Conservation (phyloP, 2,329 filamentous ascomycete genomes). For the Pseudogymnoascus sp. region DNA sequence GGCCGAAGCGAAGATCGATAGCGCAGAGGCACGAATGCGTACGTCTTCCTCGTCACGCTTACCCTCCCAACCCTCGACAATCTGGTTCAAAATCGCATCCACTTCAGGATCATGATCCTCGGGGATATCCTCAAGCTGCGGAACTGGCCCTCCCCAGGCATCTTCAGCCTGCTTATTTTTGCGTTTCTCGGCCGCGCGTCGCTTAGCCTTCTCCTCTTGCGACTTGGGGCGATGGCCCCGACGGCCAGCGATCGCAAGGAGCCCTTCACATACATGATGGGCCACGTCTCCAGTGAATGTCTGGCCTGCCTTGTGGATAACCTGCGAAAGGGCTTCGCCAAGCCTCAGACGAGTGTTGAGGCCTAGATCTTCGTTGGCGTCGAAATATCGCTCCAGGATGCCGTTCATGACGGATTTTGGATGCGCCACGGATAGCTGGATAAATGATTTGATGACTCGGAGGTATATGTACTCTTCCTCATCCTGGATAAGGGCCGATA, state of each 20-base stretch:
- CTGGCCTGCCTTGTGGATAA: slow-evolving; percentile 53
- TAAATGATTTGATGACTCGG: slow-evolving; percentile 57
- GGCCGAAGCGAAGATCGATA: slow-evolving; percentile 55
- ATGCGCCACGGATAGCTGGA: slow-evolving; percentile 52
- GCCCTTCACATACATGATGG: slow-evolving; percentile 45
- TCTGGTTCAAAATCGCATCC: slow-evolving; percentile 47
- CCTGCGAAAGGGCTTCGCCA: slow-evolving; percentile 59
- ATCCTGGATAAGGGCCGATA: slow-evolving; percentile 58
- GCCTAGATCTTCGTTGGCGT: slow-evolving; percentile 48
- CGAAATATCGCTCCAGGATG: slow-evolving; percentile 60
- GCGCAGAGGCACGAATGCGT: slow-evolving; percentile 59
- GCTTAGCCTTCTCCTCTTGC: slow-evolving; percentile 46
- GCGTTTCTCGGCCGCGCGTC: slow-evolving; percentile 41
- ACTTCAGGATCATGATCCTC: slow-evolving; percentile 17
- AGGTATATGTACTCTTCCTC: slow-evolving; percentile 66
- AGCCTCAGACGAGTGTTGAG: slow-evolving; percentile 61
- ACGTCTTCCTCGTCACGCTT: slow-evolving; percentile 61
- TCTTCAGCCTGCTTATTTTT: slow-evolving; percentile 45
- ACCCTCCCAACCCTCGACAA: slow-evolving; percentile 61
- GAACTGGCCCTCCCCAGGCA: slow-evolving; percentile 48
- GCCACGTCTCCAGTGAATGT: slow-evolving; percentile 50
- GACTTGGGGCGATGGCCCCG: slow-evolving; percentile 55
- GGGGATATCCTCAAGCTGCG: slow-evolving; percentile 38
- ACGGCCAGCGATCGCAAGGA: slow-evolving; percentile 58
- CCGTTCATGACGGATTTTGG: slow-evolving; percentile 56